Evolutionary conservation across 805 yeast species (phyloP).

Genomic region (Blastobotrys attinorum): DNA sequence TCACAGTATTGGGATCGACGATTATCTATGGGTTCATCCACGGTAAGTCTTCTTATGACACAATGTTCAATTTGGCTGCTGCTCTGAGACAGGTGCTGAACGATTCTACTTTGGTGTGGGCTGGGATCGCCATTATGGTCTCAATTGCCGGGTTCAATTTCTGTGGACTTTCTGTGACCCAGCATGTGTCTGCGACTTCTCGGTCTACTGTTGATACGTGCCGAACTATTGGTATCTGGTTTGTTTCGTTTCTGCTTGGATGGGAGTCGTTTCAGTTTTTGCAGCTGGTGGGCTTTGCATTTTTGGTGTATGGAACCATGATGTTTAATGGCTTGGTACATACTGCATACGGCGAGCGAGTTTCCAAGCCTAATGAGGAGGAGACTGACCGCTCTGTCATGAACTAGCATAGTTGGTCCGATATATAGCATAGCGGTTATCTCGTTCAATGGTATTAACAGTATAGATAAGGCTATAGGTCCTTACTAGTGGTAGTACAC

Average conservation of each 20-base stretch:
- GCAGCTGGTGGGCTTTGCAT: constrained; percentile 56
- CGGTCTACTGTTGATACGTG: constrained; percentile 74
- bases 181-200: constrained; percentile 61
- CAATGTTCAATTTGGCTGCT: constrained; percentile 37
- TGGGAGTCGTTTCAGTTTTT: constrained; percentile 65
- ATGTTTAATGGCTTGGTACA: constrained; percentile 60
- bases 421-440: too few species aligned
- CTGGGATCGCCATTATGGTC: constrained; percentile 59
- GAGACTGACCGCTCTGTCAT: too few species aligned
- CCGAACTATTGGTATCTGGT: constrained; percentile 69
- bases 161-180: constrained; percentile 64
- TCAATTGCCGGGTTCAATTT: constrained; percentile 67
- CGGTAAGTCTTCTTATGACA: constrained; percentile 25
- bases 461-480: too few species aligned
- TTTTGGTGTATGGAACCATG: constrained; percentile 64
- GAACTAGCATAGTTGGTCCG: too few species aligned
- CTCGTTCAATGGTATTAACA: too few species aligned
- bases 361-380: too few species aligned
- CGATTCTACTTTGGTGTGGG: constrained; percentile 31
- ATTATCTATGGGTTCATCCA: constrained; percentile 31
- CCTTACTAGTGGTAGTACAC: too few species aligned
- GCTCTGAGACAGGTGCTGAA: constrained; percentile 14
- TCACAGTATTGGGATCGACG: constrained; percentile 40
- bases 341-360: background rate
- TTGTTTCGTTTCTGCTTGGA: constrained; percentile 57